phyloP scores from a whole-genome alignment of 2,329 filamentous ascomycete genomes.

The Chaetomiaceae sp. region DNA sequence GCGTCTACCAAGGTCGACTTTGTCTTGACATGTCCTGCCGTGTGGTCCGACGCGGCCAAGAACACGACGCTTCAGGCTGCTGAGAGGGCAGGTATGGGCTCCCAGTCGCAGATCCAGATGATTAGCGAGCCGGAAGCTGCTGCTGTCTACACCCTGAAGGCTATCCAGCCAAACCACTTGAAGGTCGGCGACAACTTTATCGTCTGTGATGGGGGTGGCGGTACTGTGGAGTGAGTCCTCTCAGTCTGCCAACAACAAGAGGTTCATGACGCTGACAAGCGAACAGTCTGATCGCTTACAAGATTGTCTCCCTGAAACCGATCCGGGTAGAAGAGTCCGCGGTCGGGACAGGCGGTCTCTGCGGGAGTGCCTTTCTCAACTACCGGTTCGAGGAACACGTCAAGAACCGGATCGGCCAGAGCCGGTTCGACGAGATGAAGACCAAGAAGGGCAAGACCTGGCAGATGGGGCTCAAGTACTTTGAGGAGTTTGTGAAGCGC shows the following conservation, averaged over 20 bases:
- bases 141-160: constrained; percentile 74
- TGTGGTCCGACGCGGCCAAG: constrained; percentile 84
- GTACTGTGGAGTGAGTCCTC: constrained; percentile 57
- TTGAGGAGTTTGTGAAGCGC: constrained; percentile 80
- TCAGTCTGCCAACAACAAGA: no score
- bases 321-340: constrained; percentile 73
- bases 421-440: constrained; percentile 70
- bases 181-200: constrained; percentile 64
- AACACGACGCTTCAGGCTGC: constrained; percentile 75
- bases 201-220: constrained; percentile 60
- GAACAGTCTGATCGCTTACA: constrained; percentile 67
- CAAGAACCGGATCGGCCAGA: constrained; percentile 59
- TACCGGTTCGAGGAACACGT: constrained; percentile 79
- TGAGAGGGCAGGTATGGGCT: constrained; percentile 73
- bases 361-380: constrained; percentile 74
- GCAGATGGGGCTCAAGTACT: constrained; percentile 74
- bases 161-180: constrained; percentile 70
- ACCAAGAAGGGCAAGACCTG: constrained; percentile 73
- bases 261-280: constrained; percentile 14
- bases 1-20: constrained; percentile 70
- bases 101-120: constrained; percentile 65
- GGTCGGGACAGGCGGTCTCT: constrained; percentile 72
- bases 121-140: constrained; percentile 79
- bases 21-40: constrained; percentile 75
- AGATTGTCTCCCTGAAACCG: constrained; percentile 68